Conservation (phyloP, 1,139 yeast genomes). For the Yamadazyma songkhlaensis region DNA sequence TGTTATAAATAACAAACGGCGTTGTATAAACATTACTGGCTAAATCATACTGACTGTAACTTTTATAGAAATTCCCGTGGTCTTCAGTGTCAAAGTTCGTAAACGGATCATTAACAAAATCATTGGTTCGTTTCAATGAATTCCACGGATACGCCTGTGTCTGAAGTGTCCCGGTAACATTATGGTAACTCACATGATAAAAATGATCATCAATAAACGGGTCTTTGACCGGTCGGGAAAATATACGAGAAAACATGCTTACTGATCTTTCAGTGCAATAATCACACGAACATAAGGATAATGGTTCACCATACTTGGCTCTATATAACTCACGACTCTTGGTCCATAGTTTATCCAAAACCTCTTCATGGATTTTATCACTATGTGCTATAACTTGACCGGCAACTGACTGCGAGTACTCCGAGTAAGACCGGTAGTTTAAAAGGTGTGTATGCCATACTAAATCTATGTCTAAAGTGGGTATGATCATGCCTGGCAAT, state of each 20-base stretch:
- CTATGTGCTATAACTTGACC: conserved; percentile 17
- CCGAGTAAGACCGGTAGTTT: conserved; percentile 20
- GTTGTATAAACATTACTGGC: too few species aligned
- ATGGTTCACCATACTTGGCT: conserved; percentile 12
- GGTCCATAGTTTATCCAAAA: conserved; percentile 12
- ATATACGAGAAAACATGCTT: not conserved
- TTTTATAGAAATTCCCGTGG: too few species aligned
- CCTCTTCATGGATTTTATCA: conserved; percentile 16
- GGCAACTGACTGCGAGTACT: conserved; percentile 14
- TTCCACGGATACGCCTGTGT: too few species aligned
- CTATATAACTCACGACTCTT: conserved; percentile 14
- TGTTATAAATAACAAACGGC: too few species aligned
- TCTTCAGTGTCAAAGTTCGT: too few species aligned
- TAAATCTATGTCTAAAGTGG: conserved; percentile 40
- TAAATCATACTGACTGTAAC: too few species aligned
- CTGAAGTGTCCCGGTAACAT: not conserved
- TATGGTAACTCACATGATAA: conserved; percentile 2
- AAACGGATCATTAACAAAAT: too few species aligned
- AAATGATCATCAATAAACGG: not conserved
- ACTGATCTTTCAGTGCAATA: conserved; percentile 7
- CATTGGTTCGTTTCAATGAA: too few species aligned
- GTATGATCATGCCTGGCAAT: conserved; percentile 21
- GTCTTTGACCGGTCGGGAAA: not conserved
- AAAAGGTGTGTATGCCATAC: conserved; percentile 44
- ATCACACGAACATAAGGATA: conserved; percentile 12